Evolutionary conservation across 345 rosid species (phyloP), one percentile per base, ranked within the genome.

Genomic region (Eutrema heterophyllum): DNA sequence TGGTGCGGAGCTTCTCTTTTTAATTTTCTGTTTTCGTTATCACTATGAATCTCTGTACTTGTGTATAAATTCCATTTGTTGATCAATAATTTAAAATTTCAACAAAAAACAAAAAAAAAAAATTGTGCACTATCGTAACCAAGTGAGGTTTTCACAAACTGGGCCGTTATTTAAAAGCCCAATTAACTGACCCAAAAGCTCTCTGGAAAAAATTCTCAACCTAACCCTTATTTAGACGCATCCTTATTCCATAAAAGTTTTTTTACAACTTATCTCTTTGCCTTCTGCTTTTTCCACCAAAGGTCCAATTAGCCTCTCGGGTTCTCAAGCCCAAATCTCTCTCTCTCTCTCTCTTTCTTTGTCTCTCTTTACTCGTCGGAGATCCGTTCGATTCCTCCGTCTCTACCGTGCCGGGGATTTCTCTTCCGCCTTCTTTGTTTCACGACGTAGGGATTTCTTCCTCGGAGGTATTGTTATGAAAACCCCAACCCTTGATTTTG

Each of bases 271-370:
- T 46, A 48, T 60, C 59, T 29, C 60, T 60, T 71, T 39, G 16
- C 41, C 39, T 24, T n/a, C 26, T 13, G 3, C 10, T 38, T 58
- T 21, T 71, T 29, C 18, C n/a, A 13, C 54, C 53, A 35, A 51
- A 61, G 83, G 86, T 86, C 87, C 93, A 84, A 76, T 84, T 79
- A 73, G 66, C 71, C 6, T 78, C 71, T 77, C 82, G 84, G 82
- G 83, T 81, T 67, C 68, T 74, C 32, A 84, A 87, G 87, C 92
- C 90, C 92, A 83, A 82, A 45, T 53, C 74, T 57, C 30, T 0
- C 36, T 24, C 45, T 35, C 65, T 26, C 67, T 35, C 64, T 27
- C 15, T 24, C 35, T 26, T 64, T 35, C 64, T 27, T 14, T 24
- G 24, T 27, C 15, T 62, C 60, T 39, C 62, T 26, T 26, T 18